These are phyloP conservation scores for Rhizopogon salebrosus DNA, from an alignment of 768 basidiomycete species.

Conservation along the genomic window DNA sequence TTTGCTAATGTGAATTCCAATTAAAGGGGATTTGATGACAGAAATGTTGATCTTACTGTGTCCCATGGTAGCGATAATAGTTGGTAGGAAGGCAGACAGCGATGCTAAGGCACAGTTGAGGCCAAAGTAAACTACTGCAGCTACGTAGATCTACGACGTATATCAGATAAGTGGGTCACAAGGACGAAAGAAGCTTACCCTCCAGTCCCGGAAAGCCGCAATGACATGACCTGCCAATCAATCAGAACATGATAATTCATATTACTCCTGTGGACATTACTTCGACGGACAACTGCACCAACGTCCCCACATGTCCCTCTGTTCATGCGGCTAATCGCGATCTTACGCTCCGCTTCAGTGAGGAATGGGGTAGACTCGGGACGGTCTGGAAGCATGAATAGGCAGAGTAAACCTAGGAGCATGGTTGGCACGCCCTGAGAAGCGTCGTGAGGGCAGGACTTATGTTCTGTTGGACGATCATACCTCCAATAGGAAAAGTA, in stretches of 20 bases:
- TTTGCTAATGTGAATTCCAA: slow-evolving; percentile 20
- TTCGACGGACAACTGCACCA: slow-evolving; percentile 34
- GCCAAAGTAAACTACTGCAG: slow-evolving; percentile 46
- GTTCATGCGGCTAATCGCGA: slow-evolving; percentile 30
- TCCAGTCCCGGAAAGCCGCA: slow-evolving; percentile 44
- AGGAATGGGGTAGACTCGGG: slow-evolving; percentile 30
- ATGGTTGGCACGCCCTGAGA: slow-evolving; percentile 53
- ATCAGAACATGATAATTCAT: neutral
- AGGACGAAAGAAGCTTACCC: slow-evolving; percentile 12
- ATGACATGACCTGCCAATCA: slow-evolving; percentile 32
- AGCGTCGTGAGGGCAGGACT: neutral
- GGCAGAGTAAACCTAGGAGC: slow-evolving; percentile 21
- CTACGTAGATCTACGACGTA: slow-evolving; percentile 31
- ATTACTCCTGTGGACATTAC: slow-evolving; percentile 17
- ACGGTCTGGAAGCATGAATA: slow-evolving; percentile 26
- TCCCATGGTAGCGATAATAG: slow-evolving; percentile 48
- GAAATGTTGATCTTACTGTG: slow-evolving; percentile 28
- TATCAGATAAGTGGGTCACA: slow-evolving; percentile 4
- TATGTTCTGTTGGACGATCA: neutral
- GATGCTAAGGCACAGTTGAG: slow-evolving; percentile 45
- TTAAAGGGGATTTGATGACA: neutral
- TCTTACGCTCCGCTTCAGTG: slow-evolving; percentile 26
- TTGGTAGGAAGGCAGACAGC: slow-evolving; percentile 49
- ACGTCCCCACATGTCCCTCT: slow-evolving; percentile 38
- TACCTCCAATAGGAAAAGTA: slow-evolving; percentile 26